Percentiles rank a stretch among this genome's conserved stretches.
Conservation (phyloP, 164 flowering plant genomes). For the Annona cherimola region DNA sequence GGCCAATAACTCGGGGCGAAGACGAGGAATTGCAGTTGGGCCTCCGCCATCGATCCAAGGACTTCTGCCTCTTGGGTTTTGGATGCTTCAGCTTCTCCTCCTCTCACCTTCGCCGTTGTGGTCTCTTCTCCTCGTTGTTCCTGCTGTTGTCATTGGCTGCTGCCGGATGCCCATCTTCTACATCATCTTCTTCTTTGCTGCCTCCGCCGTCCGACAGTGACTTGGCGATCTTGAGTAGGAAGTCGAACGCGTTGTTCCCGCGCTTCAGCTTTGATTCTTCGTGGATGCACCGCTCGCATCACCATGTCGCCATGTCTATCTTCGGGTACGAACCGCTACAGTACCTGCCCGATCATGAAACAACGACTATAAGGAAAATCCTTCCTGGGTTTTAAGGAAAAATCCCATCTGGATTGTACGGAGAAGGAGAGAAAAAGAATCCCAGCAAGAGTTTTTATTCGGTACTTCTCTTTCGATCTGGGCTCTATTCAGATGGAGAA, state of each 20-base stretch:
- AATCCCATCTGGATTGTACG: too few species aligned
- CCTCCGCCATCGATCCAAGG: constrained; percentile 2
- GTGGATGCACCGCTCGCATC: constrained; percentile 16
- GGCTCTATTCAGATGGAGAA: too few species aligned
- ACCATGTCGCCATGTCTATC: constrained; percentile 11
- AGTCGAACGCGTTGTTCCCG: not conserved
- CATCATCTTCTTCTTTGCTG: too few species aligned
- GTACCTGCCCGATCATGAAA: too few species aligned
- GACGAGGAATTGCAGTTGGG: constrained; percentile 12
- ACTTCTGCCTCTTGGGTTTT: not conserved
- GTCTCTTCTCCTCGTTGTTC: too few species aligned
- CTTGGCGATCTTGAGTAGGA: constrained; percentile 6
- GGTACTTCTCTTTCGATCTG: too few species aligned
- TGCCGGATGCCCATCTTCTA: not conserved
- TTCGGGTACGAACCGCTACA: constrained; percentile 14
- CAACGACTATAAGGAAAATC: too few species aligned
- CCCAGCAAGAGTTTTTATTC: too few species aligned
- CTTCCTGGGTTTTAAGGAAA: too few species aligned
- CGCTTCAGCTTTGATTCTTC: constrained; percentile 2
- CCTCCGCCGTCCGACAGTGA: not conserved
- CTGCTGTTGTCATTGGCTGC: constrained; percentile 2
- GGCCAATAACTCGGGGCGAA: constrained; percentile 6
- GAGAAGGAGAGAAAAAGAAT: too few species aligned
- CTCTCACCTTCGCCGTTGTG: not conserved
- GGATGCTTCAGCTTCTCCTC: constrained; percentile 3